A percentile compares a stretch with the other conserved stretches of the same genome.
phyloP scores from a whole-genome alignment of 164 flowering plant genomes.

The Stephania japonica region DNA sequence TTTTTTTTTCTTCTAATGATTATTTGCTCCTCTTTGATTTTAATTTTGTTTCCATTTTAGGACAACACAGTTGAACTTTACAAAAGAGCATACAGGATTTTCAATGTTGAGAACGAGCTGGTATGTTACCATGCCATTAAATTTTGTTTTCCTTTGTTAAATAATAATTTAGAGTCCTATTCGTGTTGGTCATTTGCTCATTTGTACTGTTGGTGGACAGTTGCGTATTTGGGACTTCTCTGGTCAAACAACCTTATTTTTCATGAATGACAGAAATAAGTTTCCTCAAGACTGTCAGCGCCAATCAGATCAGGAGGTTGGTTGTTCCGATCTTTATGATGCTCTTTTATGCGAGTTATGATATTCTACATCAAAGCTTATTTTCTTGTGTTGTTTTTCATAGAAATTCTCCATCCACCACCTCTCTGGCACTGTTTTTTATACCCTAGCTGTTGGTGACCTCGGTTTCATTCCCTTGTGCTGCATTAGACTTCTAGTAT shows the following conservation, averaged over 20 bases:
- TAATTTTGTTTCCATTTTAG: slow-evolving; percentile 26
- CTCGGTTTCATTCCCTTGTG: background rate
- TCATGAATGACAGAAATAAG: slow-evolving; percentile 26
- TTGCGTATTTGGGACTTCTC: slow-evolving; percentile 68
- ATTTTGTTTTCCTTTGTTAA: background rate
- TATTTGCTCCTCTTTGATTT: background rate
- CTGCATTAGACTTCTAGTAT: background rate
- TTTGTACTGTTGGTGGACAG: slow-evolving; percentile 28
- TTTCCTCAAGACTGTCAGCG: slow-evolving; percentile 26
- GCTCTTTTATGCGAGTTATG: background rate
- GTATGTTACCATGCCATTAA: slow-evolving; percentile 27
- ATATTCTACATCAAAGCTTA: background rate
- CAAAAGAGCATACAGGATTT: slow-evolving; percentile 91
- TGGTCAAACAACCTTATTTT: slow-evolving; percentile 42
- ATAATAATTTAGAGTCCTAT: background rate
- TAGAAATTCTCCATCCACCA: background rate
- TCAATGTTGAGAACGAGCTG: slow-evolving; percentile 61
- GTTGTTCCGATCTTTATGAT: background rate
- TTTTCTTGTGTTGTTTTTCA: background rate
- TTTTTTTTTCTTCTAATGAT: background rate
- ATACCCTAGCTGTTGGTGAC: background rate
- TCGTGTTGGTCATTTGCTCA: slow-evolving; percentile 5
- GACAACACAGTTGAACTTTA: slow-evolving; percentile 75
- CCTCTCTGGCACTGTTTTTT: background rate
- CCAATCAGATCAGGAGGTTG: slow-evolving; percentile 43